These are phyloP conservation scores for Boletellus ananas DNA, from an alignment of 768 basidiomycete species.

Conservation along the genomic window DNA sequence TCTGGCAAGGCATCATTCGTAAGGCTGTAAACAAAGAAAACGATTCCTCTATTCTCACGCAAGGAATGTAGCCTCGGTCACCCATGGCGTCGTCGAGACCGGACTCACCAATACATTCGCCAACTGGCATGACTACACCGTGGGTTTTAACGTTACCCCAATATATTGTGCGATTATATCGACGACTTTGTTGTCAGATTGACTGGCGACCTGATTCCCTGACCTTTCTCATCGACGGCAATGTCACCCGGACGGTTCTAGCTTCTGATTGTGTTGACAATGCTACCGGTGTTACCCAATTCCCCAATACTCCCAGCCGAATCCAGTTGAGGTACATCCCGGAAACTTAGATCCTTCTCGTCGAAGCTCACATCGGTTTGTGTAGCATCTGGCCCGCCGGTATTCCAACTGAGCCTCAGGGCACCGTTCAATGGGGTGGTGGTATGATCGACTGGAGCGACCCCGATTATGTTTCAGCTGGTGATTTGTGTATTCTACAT, in stretches of 20 bases:
- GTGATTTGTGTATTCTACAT: slow-evolving; percentile 24
- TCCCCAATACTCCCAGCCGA: slow-evolving; percentile 75
- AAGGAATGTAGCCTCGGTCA: slow-evolving; percentile 37
- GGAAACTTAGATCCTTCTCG: not conserved
- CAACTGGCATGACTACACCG: slow-evolving; percentile 76
- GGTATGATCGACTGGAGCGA: slow-evolving; percentile 81
- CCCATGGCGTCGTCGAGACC: slow-evolving; percentile 45
- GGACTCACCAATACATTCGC: slow-evolving; percentile 59
- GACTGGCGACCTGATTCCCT: slow-evolving; percentile 75
- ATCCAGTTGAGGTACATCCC: slow-evolving; percentile 69
- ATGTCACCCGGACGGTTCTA: slow-evolving; percentile 63
- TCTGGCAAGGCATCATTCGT: slow-evolving; percentile 74
- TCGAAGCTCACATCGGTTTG: slow-evolving; percentile 2
- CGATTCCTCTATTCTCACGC: not conserved
- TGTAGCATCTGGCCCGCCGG: slow-evolving; percentile 79
- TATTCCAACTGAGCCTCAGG: slow-evolving; percentile 52
- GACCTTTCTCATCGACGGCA: slow-evolving; percentile 67
- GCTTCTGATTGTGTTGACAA: slow-evolving; percentile 53
- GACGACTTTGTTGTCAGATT: slow-evolving; percentile 42
- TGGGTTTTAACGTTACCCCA: slow-evolving; percentile 31
- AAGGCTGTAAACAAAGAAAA: slow-evolving; percentile 24
- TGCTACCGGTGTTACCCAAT: slow-evolving; percentile 52
- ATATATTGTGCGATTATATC: not conserved
- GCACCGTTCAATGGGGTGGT: slow-evolving; percentile 77
- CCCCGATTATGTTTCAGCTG: slow-evolving; percentile 70